Evolutionary conservation across 805 yeast genomes (phyloP).

Genomic region (Kluyveromyces starmeri): DNA sequence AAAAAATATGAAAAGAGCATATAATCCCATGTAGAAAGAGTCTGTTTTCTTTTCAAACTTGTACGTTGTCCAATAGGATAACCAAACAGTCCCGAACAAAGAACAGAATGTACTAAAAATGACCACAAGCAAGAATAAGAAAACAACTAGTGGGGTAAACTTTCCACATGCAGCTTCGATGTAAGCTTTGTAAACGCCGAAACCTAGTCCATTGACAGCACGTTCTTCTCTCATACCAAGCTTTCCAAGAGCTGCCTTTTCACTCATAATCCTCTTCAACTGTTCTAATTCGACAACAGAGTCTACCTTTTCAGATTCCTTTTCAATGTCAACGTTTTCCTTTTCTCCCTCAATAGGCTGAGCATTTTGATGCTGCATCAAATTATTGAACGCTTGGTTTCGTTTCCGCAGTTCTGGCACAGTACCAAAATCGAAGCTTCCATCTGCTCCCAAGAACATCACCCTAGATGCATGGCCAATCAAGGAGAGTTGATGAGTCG

Average conservation of each 20-base stretch:
- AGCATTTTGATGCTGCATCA: conserved; percentile 41
- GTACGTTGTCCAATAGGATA: conserved; percentile 69
- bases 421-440: conserved; percentile 57
- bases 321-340: conserved; percentile 16
- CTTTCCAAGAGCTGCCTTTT: too few species aligned
- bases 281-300: too few species aligned
- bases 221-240: conserved; percentile 44
- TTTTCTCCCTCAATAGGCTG: conserved; percentile 25
- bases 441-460: conserved; percentile 52
- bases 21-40: conserved; percentile 68
- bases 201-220: conserved; percentile 46
- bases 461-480: conserved; percentile 54
- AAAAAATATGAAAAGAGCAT: conserved; percentile 50
- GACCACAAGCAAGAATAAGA: conserved; percentile 18
- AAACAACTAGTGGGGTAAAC: conserved; percentile 18
- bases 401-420: conserved; percentile 40
- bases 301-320: conserved; percentile 17
- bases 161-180: conserved; percentile 48
- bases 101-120: conserved; percentile 24
- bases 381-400: conserved; percentile 40
- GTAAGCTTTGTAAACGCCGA: conserved; percentile 42
- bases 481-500: conserved; percentile 67
- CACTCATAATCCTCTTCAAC: too few species aligned
- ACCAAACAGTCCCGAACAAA: conserved; percentile 44
- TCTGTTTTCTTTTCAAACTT: conserved; percentile 40